These are phyloP conservation scores for Panicum miliaceum DNA, from an alignment of 176 grass and related monocot species.

Conservation along the genomic window DNA sequence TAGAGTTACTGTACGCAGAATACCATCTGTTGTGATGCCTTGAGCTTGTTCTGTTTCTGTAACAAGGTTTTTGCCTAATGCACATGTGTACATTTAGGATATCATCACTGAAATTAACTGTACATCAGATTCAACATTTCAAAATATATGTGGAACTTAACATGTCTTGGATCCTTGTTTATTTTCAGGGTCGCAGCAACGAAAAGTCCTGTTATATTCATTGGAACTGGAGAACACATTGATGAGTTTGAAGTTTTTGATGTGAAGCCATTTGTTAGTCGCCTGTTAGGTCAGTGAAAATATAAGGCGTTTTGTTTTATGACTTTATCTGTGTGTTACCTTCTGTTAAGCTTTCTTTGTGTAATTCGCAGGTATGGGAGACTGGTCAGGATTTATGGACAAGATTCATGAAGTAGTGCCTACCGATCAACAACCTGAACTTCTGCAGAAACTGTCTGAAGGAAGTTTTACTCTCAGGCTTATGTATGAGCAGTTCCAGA, in stretches of 20 bases:
- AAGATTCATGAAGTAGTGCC: conserved; percentile 95
- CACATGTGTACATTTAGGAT: neutral
- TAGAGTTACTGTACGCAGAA: neutral
- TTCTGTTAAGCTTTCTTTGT: conserved; percentile 29
- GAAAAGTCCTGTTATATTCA: conserved; percentile 97
- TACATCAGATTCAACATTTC: conserved; percentile 13
- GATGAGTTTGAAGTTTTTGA: conserved; percentile 92
- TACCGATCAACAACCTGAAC: conserved; percentile 92
- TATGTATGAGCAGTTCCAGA: conserved; percentile 94
- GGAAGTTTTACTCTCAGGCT: conserved; percentile 92
- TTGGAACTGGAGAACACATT: conserved; percentile 96
- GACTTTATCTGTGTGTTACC: neutral
- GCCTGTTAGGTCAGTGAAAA: conserved; percentile 72
- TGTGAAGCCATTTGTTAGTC: conserved; percentile 94
- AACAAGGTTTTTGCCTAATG: neutral
- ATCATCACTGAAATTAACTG: neutral
- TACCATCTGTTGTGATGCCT: neutral
- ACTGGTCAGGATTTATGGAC: conserved; percentile 92
- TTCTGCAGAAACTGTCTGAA: conserved; percentile 88
- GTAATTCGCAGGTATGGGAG: conserved; percentile 71
- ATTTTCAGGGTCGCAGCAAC: conserved; percentile 83
- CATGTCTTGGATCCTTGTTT: conserved; percentile 27
- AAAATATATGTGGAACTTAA: neutral
- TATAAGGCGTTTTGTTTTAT: neutral
- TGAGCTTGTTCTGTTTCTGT: neutral